These are phyloP conservation scores for Paxillus ammoniavirescens DNA, from an alignment of 768 basidiomycete genomes.

Conservation along the genomic window DNA sequence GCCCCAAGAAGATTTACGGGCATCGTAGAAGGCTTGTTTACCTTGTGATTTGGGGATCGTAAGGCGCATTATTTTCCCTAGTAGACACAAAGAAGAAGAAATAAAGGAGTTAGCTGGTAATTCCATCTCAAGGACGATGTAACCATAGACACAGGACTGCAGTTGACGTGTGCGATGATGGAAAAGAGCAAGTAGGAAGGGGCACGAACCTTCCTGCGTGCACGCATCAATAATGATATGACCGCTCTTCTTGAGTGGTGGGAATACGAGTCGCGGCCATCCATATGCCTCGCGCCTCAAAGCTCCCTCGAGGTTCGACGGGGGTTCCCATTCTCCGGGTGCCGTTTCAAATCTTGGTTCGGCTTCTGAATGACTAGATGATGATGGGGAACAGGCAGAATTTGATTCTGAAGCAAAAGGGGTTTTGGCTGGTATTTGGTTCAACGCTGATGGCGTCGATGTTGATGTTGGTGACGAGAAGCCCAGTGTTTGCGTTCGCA, in stretches of 20 bases:
- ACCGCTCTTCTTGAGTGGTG: slow-evolving; percentile 89
- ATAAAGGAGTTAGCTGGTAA: not conserved
- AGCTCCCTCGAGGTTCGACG: slow-evolving; percentile 44
- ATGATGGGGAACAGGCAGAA: not conserved
- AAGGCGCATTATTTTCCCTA: slow-evolving; percentile 89
- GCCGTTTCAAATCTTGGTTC: slow-evolving; percentile 1
- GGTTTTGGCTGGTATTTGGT: not conserved
- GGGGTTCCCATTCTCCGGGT: slow-evolving; percentile 13
- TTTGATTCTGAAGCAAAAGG: slow-evolving; percentile 7
- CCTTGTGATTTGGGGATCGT: slow-evolving; percentile 93
- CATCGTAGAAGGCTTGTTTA: slow-evolving; percentile 94
- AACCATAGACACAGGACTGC: not conserved
- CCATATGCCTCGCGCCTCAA: slow-evolving; percentile 74
- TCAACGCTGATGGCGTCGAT: slow-evolving; percentile 15
- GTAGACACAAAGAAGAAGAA: not conserved
- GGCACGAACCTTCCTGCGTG: slow-evolving; percentile 64
- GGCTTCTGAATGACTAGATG: not conserved
- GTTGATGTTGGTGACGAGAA: slow-evolving; percentile 4
- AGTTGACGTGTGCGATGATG: not conserved
- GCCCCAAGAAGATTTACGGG: slow-evolving; percentile 91
- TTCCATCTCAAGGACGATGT: slow-evolving; percentile 6
- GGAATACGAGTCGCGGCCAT: slow-evolving; percentile 91
- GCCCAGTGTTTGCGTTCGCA: slow-evolving; percentile 12
- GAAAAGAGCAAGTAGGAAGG: slow-evolving; percentile 7
- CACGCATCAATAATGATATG: slow-evolving; percentile 93